Evolutionary conservation across 352 stramenopile species (phyloP).

Genomic region (Phytophthora melonis): DNA sequence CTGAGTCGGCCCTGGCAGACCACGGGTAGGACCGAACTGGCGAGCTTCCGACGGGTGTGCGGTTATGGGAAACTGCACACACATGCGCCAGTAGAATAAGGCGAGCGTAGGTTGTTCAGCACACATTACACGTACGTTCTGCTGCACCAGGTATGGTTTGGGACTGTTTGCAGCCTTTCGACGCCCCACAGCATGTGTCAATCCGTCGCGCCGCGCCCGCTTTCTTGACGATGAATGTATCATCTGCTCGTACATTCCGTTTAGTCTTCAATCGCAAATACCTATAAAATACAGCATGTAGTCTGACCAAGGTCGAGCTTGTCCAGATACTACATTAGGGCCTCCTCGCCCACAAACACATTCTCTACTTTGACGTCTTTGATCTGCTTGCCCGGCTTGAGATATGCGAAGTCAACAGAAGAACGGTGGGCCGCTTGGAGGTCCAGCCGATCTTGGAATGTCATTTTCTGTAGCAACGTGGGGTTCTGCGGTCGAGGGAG

Average conservation of each 20-base stretch:
- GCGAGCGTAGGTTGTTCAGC: background rate
- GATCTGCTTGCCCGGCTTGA: conserved; percentile 10
- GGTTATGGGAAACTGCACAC: background rate
- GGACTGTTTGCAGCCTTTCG: background rate
- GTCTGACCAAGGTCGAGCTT: conserved; percentile 3
- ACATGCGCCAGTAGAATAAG: background rate
- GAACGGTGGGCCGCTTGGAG: conserved; percentile 2
- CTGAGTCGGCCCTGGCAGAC: background rate
- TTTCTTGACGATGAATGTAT: no score
- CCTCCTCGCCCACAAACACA: conserved; percentile 7
- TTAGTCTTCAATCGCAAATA: background rate
- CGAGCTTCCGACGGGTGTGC: background rate
- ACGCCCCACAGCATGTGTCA: background rate
- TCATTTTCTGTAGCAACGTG: conserved; percentile 5
- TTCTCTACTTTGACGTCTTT: background rate
- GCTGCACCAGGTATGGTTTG: background rate
- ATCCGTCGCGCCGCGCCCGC: background rate
- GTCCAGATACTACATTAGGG: conserved; percentile 8
- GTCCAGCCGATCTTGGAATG: conserved; percentile 9
- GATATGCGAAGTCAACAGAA: conserved; percentile 3
- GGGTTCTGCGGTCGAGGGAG: background rate
- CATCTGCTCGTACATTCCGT: background rate
- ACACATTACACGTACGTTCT: background rate
- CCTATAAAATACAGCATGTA: background rate
- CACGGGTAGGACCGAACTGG: background rate